Base-by-base conservation (phyloP, 768 basidiomycete genomes). In the Asterophora parasitica region DNA sequence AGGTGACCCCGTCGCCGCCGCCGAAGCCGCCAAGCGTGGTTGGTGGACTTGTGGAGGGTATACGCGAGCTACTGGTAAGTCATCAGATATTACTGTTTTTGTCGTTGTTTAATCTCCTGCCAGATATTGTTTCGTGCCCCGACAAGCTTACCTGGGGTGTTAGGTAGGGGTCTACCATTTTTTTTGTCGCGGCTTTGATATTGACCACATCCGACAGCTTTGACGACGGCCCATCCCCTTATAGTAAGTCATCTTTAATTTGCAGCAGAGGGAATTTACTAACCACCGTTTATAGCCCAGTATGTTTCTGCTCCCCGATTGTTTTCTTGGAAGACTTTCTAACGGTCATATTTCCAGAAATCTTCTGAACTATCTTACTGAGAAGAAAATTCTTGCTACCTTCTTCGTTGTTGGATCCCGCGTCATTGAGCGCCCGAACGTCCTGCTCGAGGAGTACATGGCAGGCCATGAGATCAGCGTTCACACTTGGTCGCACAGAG, bases 371-470 rank as follows among this genome's bases (percentile, higher is more conserved):
- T 95, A 79, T 64, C 73, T 96, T 31, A 60, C 73, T 27, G 61
- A 78, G 48, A 75, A 87, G 61, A 64, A 81, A 30, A 59, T 95
- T 53, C 69, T 62, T 8, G 81, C 92, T 6, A 97, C 95, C 2
- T 97, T 97, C 76, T 98, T 96, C 72, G 82, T 91, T 38, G 82
- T 91, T 2, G 88, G 88, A 43, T 88, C 86, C 35, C 88, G 93
- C 49, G 84, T 87, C 47, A 75, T 94, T 51, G 86, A 90, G 46
- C 76, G 82, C 41, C 86, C 93, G 10, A 60, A 70, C 11, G 78
- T 92, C 49, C 74, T 97, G 13, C 67, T 88, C 42, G 81, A 88
- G 56, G 85, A 89, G 59, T 89, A 88, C 67, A 85, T 88, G 84
- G 46, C 67, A 19, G 85, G 87, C 36, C 82, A 90, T 61, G 86